Evolutionary conservation across 257 asterid genomes (phyloP).

Genomic region (Verbascum thapsus): DNA sequence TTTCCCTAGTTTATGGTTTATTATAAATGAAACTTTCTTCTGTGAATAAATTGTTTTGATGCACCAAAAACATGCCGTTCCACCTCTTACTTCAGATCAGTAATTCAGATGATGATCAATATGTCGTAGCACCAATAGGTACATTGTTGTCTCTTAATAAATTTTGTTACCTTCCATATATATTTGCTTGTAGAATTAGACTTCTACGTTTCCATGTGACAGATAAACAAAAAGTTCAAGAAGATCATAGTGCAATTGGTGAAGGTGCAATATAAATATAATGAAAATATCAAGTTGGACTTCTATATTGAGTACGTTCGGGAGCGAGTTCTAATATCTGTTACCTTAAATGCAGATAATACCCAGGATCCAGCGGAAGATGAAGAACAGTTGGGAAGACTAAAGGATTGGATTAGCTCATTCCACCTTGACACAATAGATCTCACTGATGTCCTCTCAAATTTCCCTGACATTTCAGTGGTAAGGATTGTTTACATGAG

Average conservation of each 20-base stretch:
- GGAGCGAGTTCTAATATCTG: conserved; percentile 24
- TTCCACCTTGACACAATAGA: conserved; percentile 70
- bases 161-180: conserved; percentile 18
- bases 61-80: conserved; percentile 22
- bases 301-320: conserved; percentile 24
- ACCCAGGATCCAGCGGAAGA: conserved; percentile 89
- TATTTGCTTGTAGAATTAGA: conserved; percentile 24
- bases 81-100: conserved; percentile 53
- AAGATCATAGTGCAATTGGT: conserved; percentile 45
- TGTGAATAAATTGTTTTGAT: conserved; percentile 20
- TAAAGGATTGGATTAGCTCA: conserved; percentile 79
- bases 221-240: conserved; percentile 52
- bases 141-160: conserved; percentile 22
- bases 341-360: conserved; percentile 51
- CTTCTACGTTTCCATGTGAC: conserved; percentile 27
- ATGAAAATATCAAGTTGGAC: conserved; percentile 15
- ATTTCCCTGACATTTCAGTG: conserved; percentile 81
- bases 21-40: not conserved
- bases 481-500: conserved; percentile 43
- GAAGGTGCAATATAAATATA: conserved; percentile 50
- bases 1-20: conserved; percentile 25
- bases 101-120: conserved; percentile 73
- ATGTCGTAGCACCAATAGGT: conserved; percentile 74
- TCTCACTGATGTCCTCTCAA: conserved; percentile 68
- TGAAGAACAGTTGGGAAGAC: conserved; percentile 63